phyloP scores from a whole-genome alignment of 2,329 filamentous ascomycete species.

The Cyphellophora europaea region DNA sequence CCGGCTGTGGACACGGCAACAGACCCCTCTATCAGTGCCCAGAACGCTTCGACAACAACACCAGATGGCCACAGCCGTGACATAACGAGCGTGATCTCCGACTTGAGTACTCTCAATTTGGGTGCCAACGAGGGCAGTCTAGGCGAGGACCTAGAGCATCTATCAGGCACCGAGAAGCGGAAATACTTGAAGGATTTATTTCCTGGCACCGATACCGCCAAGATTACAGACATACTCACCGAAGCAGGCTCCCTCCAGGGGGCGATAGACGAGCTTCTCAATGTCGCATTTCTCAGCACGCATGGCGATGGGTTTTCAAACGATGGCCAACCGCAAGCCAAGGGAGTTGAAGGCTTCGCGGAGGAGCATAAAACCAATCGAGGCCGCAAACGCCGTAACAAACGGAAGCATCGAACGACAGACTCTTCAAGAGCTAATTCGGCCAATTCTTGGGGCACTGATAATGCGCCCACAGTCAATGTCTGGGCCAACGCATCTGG shows the following conservation, averaged over 20 bases:
- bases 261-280: slow-evolving; percentile 73
- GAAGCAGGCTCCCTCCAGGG: slow-evolving; percentile 59
- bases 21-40: neutral
- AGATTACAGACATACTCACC: slow-evolving; percentile 57
- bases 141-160: slow-evolving; percentile 8
- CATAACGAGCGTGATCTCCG: neutral
- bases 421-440: slow-evolving; percentile 19
- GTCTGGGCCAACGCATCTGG: slow-evolving; percentile 49
- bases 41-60: neutral
- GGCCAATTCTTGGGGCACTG: slow-evolving; percentile 13
- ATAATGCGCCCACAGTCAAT: slow-evolving; percentile 29
- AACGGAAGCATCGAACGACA: slow-evolving; percentile 17
- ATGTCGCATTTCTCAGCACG: slow-evolving; percentile 66
- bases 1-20: no score
- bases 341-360: slow-evolving; percentile 76
- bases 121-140: slow-evolving; percentile 17
- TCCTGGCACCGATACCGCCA: slow-evolving; percentile 54
- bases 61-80: neutral
- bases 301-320: slow-evolving; percentile 43
- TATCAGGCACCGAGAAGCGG: slow-evolving; percentile 49
- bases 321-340: slow-evolving; percentile 39
- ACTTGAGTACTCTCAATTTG: slow-evolving; percentile 13
- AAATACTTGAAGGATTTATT: slow-evolving; percentile 61
- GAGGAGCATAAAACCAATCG: slow-evolving; percentile 37
- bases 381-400: slow-evolving; percentile 21